These are phyloP conservation scores for Babesia ovis DNA, from an alignment of 169 alveolate species.

Conservation along the genomic window DNA sequence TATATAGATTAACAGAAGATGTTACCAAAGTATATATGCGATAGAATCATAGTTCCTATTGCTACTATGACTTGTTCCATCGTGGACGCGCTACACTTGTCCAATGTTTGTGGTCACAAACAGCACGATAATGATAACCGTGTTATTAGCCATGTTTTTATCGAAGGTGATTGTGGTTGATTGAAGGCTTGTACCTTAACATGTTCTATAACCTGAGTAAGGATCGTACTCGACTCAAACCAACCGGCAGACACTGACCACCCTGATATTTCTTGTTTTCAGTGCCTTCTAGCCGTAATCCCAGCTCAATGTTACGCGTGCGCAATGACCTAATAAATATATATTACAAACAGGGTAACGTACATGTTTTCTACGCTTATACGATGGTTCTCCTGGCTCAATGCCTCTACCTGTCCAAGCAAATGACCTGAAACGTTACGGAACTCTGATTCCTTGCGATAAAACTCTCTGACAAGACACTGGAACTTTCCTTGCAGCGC, in stretches of 20 bases:
- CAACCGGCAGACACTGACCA: conserved; percentile 26
- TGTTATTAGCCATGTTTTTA: neutral
- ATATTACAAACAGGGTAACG: neutral
- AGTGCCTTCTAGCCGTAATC: neutral
- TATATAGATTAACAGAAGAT: too few relatives aligned
- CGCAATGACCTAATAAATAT: conserved; percentile 5
- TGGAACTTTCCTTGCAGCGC: conserved; percentile 59
- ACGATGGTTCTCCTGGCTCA: conserved; percentile 43
- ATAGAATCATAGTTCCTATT: neutral
- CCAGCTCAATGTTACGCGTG: conserved; percentile 18
- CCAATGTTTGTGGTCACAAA: too few relatives aligned
- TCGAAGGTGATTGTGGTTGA: neutral
- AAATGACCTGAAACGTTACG: conserved; percentile 10
- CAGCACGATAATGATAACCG: neutral
- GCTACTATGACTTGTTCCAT: neutral
- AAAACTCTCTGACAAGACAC: conserved; percentile 37
- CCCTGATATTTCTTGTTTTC: neutral
- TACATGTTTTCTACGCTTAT: conserved; percentile 33
- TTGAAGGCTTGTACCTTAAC: neutral
- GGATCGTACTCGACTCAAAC: conserved; percentile 12
- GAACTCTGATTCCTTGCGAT: conserved; percentile 35
- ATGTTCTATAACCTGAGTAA: conserved; percentile 16
- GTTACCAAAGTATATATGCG: too few relatives aligned
- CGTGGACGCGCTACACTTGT: neutral
- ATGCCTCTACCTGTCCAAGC: conserved; percentile 17